Base-by-base conservation (phyloP, 305 asterid species). In the Fraxinus sp. region DNA sequence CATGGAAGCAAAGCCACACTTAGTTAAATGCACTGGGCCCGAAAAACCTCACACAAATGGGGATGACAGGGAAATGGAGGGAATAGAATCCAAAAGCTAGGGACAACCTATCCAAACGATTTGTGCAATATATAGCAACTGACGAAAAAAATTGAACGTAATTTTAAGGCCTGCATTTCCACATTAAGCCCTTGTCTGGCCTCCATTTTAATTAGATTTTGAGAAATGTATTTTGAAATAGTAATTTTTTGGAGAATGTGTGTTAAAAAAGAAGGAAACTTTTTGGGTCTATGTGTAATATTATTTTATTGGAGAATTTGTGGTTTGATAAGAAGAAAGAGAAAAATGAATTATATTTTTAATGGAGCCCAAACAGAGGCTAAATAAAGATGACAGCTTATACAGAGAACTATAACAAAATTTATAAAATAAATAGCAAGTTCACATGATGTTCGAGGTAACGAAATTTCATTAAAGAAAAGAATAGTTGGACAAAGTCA, bases 1-100 rank as follows among this genome's bases (percentile, higher is more conserved):
- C 77, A 89, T 87, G 72, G 90, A 64, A 20, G 35, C 72, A 64
- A 64, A 64, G 72, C 32, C 72, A 64, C 72, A 9, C 16, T 62
- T 64, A 10, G 72, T 22, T 64, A 22, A 64, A 22, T 24, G 90
- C 55, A 84, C 87, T 78, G 90, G 88, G 74, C 90, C 89, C 20
- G 87, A 89, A 84, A 76, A 83, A 78, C 26, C 77, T 24, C 83
- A 28, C 57, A 13, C 30, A 39, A 55, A 76, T 8, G 8, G 8
- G 73, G 24, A 72, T 10, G 59, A 18, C 7, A 1, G 35, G 7
- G 32, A 5, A 55, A n/a, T 1, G 62, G 8, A 18, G 32, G 22
- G 33, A 37, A 37, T 9, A 24, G 11, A 9, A 3, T 2, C 71
- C 30, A 20, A 62, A 8, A 7, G 26, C 32, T 7, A 62, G 14